These are phyloP conservation scores for Nicotiana noctiflora DNA, from an alignment of 257 asterid genomes.

Conservation along the genomic window DNA sequence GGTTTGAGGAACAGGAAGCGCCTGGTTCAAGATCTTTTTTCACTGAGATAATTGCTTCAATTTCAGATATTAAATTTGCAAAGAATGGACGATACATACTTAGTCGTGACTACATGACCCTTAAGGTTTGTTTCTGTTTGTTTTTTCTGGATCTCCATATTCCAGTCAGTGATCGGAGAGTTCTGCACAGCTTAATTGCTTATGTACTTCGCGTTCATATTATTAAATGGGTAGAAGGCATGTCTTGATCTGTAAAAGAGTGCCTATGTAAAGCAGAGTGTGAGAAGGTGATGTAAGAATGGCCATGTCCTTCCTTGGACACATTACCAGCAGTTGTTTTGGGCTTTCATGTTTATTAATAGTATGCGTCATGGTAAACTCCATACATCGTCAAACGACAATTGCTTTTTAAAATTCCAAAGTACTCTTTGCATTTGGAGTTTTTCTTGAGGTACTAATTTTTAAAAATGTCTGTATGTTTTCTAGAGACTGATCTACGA, in stretches of 20 bases:
- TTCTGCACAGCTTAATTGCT: neutral
- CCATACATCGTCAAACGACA: neutral
- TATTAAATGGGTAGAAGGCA: neutral
- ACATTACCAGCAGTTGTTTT: neutral
- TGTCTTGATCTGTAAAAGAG: neutral
- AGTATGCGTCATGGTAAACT: neutral
- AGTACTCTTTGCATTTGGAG: neutral
- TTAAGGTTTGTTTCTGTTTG: slow-evolving; percentile 40
- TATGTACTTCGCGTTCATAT: neutral
- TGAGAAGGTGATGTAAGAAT: neutral
- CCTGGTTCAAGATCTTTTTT: slow-evolving; percentile 86
- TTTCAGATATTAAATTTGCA: slow-evolving; percentile 80
- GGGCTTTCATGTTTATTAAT: neutral
- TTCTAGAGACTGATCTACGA: neutral
- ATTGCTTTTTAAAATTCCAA: neutral
- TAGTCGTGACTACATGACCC: slow-evolving; percentile 92
- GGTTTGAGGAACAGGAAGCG: slow-evolving; percentile 84
- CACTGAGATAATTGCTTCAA: slow-evolving; percentile 80
- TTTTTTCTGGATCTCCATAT: slow-evolving; percentile 2
- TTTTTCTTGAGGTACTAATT: neutral
- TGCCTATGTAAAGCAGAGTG: neutral
- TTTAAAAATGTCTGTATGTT: neutral
- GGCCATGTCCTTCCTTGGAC: neutral
- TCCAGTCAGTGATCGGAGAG: neutral
- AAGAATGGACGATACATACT: slow-evolving; percentile 71